These are phyloP conservation scores for Tylopilus orsonianus DNA, from an alignment of 1,284 basidiomycete genomes.

Conservation along the genomic window DNA sequence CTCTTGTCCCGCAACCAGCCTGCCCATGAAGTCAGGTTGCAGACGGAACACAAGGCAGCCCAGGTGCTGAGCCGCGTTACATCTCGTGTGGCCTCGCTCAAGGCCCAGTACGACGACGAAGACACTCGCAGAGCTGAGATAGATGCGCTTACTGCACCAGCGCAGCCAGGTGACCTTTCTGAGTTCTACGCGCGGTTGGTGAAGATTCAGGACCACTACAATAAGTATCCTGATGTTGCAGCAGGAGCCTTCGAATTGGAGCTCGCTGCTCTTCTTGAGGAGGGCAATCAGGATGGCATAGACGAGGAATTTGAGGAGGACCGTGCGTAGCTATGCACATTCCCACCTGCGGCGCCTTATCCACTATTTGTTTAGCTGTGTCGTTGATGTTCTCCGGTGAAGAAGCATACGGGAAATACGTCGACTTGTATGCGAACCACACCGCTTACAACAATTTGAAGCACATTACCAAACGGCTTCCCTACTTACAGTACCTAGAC, in stretches of 20 bases:
- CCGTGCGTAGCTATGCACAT: constrained; percentile 48
- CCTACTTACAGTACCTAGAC: constrained; percentile 92
- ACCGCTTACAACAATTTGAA: constrained; percentile 89
- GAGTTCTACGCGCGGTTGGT: constrained; percentile 95
- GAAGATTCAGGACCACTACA: constrained; percentile 94
- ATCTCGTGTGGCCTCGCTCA: constrained; percentile 65
- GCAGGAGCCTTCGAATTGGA: constrained; percentile 80
- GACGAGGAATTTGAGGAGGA: constrained; percentile 79
- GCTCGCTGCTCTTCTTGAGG: constrained; percentile 76
- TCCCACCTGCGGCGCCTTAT: constrained; percentile 6
- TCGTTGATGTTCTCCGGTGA: constrained; percentile 93
- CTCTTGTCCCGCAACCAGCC: constrained; percentile 63
- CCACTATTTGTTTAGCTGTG: constrained; percentile 56
- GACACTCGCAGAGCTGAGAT: constrained; percentile 63
- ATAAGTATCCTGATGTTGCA: constrained; percentile 88
- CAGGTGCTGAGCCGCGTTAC: constrained; percentile 84
- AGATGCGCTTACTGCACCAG: constrained; percentile 56
- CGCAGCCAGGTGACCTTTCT: constrained; percentile 71
- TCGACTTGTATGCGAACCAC: constrained; percentile 91
- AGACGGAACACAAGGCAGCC: constrained; percentile 85
- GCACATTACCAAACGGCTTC: constrained; percentile 73
- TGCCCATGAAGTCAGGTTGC: constrained; percentile 65
- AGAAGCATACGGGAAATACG: constrained; percentile 91
- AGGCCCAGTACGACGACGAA: constrained; percentile 74
- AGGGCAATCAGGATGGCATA: constrained; percentile 62